phyloP scores from a whole-genome alignment of 441 rosid species.

The Populus hybrid region DNA sequence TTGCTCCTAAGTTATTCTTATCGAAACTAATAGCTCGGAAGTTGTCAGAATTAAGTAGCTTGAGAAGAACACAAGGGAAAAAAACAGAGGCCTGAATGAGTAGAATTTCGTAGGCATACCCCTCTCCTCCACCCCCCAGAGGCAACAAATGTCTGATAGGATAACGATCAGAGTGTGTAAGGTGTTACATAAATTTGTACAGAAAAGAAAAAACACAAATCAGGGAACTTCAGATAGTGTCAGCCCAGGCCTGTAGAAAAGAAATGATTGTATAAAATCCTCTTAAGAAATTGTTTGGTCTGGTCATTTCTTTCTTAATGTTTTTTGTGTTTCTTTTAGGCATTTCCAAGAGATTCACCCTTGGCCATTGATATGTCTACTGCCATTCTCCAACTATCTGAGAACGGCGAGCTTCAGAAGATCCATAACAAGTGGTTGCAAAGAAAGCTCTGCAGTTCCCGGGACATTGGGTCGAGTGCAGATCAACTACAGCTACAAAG shows the following conservation, averaged over 20 bases:
- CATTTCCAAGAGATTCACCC: constrained; percentile 86
- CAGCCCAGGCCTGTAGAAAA: not conserved
- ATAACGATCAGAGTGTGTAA: not conserved
- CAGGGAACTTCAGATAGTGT: not conserved
- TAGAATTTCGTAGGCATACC: not conserved
- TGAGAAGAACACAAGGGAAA: not conserved
- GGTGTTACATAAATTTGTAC: not conserved
- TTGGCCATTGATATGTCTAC: constrained; percentile 89
- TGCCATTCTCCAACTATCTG: constrained; percentile 74
- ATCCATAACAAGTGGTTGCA: constrained; percentile 79
- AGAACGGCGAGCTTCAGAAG: constrained; percentile 81
- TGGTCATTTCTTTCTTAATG: constrained; percentile 5
- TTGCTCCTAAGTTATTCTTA: not conserved
- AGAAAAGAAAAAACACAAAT: not conserved
- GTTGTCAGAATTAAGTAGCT: not conserved
- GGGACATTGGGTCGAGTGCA: constrained; percentile 32
- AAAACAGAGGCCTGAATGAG: not conserved
- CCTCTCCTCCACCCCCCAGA: not conserved
- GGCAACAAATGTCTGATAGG: not conserved
- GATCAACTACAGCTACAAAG: constrained; percentile 67
- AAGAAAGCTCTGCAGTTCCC: constrained; percentile 45
- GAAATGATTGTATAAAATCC: not conserved
- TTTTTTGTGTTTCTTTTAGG: constrained; percentile 38
- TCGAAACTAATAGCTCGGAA: not conserved
- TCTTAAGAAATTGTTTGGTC: not conserved